Conservation (phyloP, 202 grass and related monocot species). For the Bolboschoenoplectus hybrid region DNA sequence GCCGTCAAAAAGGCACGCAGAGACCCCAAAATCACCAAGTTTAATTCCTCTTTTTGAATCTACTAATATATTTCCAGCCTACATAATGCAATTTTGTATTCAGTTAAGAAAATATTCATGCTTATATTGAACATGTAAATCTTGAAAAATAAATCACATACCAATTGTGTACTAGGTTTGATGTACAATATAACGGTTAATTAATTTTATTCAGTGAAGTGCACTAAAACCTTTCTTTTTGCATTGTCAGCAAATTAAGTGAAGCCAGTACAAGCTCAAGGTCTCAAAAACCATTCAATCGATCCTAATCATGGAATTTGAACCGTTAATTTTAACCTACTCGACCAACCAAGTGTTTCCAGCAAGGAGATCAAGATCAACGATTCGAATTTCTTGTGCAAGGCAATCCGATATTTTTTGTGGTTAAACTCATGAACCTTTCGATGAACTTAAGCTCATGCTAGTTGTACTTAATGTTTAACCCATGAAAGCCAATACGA, state of each 20-base stretch:
- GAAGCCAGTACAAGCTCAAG: not conserved
- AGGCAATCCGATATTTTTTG: not conserved
- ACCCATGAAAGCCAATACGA: not conserved
- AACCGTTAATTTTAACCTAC: not conserved
- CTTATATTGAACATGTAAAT: constrained; percentile 29
- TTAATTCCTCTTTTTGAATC: constrained; percentile 79
- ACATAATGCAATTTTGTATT: constrained; percentile 31
- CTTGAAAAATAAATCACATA: not conserved
- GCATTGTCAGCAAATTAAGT: not conserved
- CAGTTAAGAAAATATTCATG: constrained; percentile 18
- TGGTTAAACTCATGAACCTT: not conserved
- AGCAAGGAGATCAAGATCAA: not conserved
- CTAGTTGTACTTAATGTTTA: not conserved
- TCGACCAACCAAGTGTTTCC: not conserved
- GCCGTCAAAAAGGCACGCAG: constrained; percentile 93
- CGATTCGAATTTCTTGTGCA: not conserved
- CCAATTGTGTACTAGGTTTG: not conserved
- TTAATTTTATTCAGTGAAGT: constrained; percentile 4
- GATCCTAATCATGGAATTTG: not conserved
- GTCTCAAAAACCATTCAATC: not conserved
- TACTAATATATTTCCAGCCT: constrained; percentile 98
- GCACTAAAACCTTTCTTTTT: not conserved
- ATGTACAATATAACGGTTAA: not conserved
- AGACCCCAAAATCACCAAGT: constrained; percentile 97
- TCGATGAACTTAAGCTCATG: not conserved